Conservation (phyloP, 352 stramenopile genomes). For the Phytopythium boreale region DNA sequence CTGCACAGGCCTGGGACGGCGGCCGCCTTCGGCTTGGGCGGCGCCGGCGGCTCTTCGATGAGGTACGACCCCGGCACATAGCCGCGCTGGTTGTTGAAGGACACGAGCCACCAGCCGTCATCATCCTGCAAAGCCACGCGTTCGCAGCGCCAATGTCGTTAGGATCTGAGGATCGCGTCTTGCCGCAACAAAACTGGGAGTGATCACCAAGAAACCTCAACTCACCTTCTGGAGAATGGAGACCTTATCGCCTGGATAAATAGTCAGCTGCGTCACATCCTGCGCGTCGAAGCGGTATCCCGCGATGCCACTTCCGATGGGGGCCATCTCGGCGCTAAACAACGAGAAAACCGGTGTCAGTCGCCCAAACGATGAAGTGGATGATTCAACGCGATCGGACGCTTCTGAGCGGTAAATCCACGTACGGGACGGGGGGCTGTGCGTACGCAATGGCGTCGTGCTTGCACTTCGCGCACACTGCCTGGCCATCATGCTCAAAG, state of each 20-base stretch:
- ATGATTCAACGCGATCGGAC: too few relatives aligned
- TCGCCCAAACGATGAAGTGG: not conserved
- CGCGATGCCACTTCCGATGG: slow-evolving; percentile 52
- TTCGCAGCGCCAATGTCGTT: not conserved
- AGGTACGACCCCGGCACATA: slow-evolving; percentile 84
- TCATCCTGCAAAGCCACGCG: slow-evolving; percentile 36
- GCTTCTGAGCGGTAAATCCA: slow-evolving; percentile 10
- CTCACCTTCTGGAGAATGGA: slow-evolving; percentile 72
- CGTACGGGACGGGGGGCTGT: slow-evolving; percentile 44
- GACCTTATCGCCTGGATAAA: slow-evolving; percentile 74
- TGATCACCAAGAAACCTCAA: not conserved
- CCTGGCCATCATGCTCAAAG: slow-evolving; percentile 75
- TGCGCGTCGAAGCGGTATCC: slow-evolving; percentile 75
- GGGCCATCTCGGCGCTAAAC: slow-evolving; percentile 43
- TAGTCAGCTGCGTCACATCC: slow-evolving; percentile 83
- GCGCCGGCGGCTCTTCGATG: slow-evolving; percentile 60
- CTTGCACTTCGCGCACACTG: slow-evolving; percentile 78
- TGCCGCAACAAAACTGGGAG: not conserved
- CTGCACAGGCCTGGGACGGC: slow-evolving; percentile 57
- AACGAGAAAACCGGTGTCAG: not conserved
- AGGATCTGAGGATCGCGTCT: not conserved
- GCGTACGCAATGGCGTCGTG: slow-evolving; percentile 60
- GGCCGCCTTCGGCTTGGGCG: slow-evolving; percentile 31
- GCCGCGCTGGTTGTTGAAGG: slow-evolving; percentile 59
- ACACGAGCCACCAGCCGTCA: slow-evolving; percentile 83